phyloP scores from a whole-genome alignment of 768 basidiomycete species.

The Xerocomellus amylosporus region DNA sequence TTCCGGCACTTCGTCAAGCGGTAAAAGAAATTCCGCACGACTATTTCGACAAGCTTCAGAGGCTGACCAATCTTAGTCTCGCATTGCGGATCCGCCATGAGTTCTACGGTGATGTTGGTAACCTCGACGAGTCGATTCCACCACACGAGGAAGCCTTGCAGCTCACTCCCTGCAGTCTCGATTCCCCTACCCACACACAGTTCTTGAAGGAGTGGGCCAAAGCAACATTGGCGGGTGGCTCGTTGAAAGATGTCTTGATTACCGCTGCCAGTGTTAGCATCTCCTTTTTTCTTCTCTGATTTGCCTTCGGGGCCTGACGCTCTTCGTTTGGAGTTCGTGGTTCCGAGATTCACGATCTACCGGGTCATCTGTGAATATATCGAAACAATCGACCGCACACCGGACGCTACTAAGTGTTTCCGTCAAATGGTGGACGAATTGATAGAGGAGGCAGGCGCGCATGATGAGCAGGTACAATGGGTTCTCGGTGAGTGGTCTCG shows the following conservation, averaged over 20 bases:
- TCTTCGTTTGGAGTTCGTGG: neutral
- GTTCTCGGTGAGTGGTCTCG: neutral
- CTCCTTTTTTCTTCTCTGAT: too few species aligned
- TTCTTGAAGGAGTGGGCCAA: neutral
- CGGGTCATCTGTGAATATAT: neutral
- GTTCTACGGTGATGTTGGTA: neutral
- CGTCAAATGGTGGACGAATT: neutral
- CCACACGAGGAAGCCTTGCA: neutral
- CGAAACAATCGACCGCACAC: neutral
- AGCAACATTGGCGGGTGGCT: neutral
- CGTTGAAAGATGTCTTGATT: neutral
- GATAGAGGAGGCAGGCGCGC: neutral
- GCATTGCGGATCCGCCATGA: constrained; percentile 5
- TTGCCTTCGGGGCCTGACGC: neutral
- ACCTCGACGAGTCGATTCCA: constrained; percentile 19
- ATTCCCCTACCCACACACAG: neutral
- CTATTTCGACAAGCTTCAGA: constrained; percentile 4
- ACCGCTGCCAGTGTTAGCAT: neutral
- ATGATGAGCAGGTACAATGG: neutral
- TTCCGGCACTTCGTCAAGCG: neutral
- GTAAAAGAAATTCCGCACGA: neutral
- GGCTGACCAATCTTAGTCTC: constrained; percentile 15
- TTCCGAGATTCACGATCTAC: neutral
- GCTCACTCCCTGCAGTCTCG: neutral
- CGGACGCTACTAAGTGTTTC: neutral